These are phyloP conservation scores for Pontederia paniculata DNA, from an alignment of 176 grass and related monocot species.

Conservation along the genomic window DNA sequence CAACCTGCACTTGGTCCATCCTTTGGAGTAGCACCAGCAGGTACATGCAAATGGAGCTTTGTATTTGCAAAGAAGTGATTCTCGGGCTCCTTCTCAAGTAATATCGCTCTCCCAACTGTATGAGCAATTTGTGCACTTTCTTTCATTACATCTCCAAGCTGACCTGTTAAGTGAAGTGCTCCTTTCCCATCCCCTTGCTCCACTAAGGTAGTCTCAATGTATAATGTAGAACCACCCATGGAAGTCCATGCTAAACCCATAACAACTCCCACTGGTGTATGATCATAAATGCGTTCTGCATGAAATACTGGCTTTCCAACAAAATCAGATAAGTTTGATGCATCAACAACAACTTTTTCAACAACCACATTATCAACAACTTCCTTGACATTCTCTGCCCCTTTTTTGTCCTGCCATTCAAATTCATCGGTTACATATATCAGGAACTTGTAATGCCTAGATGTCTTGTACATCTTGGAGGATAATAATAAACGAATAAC, in stretches of 20 bases:
- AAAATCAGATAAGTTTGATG: constrained; percentile 64
- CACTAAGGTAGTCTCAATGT: constrained; percentile 67
- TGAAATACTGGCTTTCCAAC: constrained; percentile 98
- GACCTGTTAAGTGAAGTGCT: constrained; percentile 70
- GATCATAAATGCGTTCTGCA: constrained; percentile 84
- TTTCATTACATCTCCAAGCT: constrained; percentile 98
- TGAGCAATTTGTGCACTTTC: constrained; percentile 93
- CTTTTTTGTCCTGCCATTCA: constrained; percentile 4
- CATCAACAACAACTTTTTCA: constrained; percentile 60
- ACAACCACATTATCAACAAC: not conserved
- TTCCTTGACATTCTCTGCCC: not conserved
- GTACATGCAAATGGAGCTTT: constrained; percentile 88
- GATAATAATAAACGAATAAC: too few species aligned
- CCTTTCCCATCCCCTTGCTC: constrained; percentile 87
- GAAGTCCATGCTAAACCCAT: constrained; percentile 98
- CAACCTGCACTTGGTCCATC: constrained; percentile 22
- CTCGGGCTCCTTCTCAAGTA: constrained; percentile 47
- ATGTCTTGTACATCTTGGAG: too few species aligned
- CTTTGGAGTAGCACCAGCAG: constrained; percentile 88
- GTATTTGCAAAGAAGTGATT: constrained; percentile 66
- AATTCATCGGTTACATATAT: too few species aligned
- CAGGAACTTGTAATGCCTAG: too few species aligned
- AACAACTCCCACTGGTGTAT: constrained; percentile 85
- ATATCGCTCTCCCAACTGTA: constrained; percentile 74
- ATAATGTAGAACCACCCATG: constrained; percentile 79